Base-by-base conservation (phyloP, 306 rosid species). In the Medicago arabica region DNA sequence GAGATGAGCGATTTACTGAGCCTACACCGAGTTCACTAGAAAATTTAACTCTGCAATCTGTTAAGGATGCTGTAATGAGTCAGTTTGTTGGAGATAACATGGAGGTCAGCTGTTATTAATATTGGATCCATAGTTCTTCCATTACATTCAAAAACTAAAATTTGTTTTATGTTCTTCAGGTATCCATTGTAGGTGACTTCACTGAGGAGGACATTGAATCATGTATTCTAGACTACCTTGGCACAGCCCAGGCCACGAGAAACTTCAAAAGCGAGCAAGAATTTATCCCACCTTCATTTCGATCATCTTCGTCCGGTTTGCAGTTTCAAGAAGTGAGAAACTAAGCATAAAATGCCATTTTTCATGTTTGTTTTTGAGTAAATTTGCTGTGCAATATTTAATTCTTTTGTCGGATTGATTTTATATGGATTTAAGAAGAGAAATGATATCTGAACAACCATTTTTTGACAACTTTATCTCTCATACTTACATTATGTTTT, bases 1-100 rank as follows among this genome's bases (percentile, higher is more conserved):
- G 96, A 62, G 99, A 95, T 55, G 99, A 95, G 81, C 86, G 99
- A 50, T 95, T 95, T 86, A 92, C 88, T 49, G 97, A 95, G 91
- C 99, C 99, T 57, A 89, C 97, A 43, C 99, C 99, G 60, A 85
- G 81, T 38, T 90, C 97, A 7, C 82, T 95, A 68, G 93, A 92
- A 85, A 84, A 85, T 87, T 90, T 95, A 81, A 85, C 90, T 25
- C 85, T 95, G 86, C 93, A 95, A 86, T 76, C 92, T 64, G 97
- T 95, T 16, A 92, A 88, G 81, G 90, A 92, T 68, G 93, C 98
- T 53, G 99, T 95, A 44, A 95, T 95, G 97, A 88, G 75, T 83
- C 97, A 92, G 81, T 95, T 95, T 89, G 86, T 89, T 25, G 97
- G 97, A 75, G 84, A 88, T 74, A 95, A 95, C 86, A 92, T 95